Percentiles rank a stretch among this genome's conserved stretches.
Evolutionary conservation across 257 asterid genomes (phyloP).

Genomic region (Coffea eugenioides): DNA sequence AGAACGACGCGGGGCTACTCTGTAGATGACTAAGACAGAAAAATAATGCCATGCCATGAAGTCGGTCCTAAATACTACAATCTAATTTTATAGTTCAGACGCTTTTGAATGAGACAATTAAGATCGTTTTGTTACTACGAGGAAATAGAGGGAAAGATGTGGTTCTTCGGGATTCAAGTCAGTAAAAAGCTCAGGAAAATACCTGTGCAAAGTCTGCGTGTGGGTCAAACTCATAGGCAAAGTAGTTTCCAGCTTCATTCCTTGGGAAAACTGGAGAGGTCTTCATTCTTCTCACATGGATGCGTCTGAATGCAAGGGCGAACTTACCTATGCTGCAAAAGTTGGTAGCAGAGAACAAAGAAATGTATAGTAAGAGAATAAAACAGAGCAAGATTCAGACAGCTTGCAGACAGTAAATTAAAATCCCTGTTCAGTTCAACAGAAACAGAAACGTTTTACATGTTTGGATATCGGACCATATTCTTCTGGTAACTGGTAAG

Average conservation of each 20-base stretch:
- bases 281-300: slow-evolving; percentile 40
- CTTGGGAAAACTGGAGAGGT: slow-evolving; percentile 32
- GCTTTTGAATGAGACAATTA: neutral
- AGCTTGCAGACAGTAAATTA: neutral
- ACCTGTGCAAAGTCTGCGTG: slow-evolving; percentile 61
- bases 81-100: neutral
- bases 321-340: neutral
- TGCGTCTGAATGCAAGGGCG: neutral
- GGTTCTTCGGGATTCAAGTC: neutral
- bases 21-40: neutral
- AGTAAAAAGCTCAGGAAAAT: neutral
- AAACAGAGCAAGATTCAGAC: neutral
- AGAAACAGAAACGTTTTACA: neutral
- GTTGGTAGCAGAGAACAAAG: neutral
- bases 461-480: neutral
- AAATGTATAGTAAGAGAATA: neutral
- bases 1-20: neutral
- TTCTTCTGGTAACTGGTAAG: neutral
- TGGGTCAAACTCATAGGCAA: slow-evolving; percentile 54
- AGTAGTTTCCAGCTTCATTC: slow-evolving; percentile 29
- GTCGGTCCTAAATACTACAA: neutral
- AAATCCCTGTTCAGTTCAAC: neutral
- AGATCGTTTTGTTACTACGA: neutral
- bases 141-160: neutral
- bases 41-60: neutral